Base-by-base conservation (phyloP, 345 rosid genomes). In the Rhodomyrtus tomentosa region DNA sequence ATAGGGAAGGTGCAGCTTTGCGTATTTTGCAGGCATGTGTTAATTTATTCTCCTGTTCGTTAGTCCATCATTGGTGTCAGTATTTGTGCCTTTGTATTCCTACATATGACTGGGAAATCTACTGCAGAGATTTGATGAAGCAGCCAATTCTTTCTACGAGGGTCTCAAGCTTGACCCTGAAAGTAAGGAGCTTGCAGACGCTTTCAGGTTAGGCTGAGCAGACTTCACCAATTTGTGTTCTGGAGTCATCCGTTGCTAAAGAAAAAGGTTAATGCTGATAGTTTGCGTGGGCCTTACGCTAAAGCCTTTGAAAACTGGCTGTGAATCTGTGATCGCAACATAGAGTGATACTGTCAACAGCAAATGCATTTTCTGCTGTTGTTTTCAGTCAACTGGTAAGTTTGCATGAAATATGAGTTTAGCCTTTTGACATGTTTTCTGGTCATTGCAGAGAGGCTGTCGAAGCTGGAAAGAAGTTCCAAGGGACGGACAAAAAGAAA, bases 1-100 rank as follows among this genome's bases (percentile, higher is more conserved):
- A 91, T 85, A 91, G 98, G 84, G 99, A 96, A 92, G 99, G 99
- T 21, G 95, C 98, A 84, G 98, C 99, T 87, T 91, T 96, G 84
- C 94, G 93, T 18, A 86, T 93, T 74, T 89, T 94, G 87, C 92
- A 73, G 80, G 80, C 80, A 73, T 22, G 80, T 73, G 53, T 51
- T 51, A 6, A 51, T 7, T 73, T 73, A 32, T 73, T 32, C 80
- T 73, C 24, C 10, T 36, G 18, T 32, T 20, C 80, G 1, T 5
- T 7, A 73, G 45, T 32, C 42, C 21, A 73, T 73, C 22, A 29
- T 68, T 68, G 20, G 40, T 42, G 15, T 38, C 29, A 2, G 20
- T n/a, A 14, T 27, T 68, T 7, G 20, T 68, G 29, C 18, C 42
- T 50, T 81, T 53, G 29, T 83, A 59, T 50, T 32, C 73, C 82